Evolutionary conservation across 2,329 filamentous ascomycete genomes (phyloP).

Genomic region (Taxawa tesnikishii): DNA sequence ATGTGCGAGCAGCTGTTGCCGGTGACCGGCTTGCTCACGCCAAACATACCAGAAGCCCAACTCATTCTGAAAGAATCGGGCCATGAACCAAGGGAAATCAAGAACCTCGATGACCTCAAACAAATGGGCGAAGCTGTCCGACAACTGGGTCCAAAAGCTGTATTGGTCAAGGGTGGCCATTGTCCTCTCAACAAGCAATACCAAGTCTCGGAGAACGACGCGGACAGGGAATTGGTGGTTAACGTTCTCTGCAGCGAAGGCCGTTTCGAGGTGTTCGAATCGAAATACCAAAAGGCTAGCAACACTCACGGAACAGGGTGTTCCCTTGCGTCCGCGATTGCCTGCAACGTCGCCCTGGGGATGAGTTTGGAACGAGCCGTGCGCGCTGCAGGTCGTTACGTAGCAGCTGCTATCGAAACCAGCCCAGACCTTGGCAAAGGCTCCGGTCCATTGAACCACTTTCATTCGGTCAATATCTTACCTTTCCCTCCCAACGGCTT

Average conservation of each 20-base stretch:
- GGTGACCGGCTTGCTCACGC: constrained; percentile 56
- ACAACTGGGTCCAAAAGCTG: constrained; percentile 60
- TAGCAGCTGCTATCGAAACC: constrained; percentile 58
- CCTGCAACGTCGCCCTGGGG: constrained; percentile 56
- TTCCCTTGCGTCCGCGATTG: constrained; percentile 75
- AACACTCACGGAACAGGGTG: constrained; percentile 95
- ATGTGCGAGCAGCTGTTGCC: constrained; percentile 52
- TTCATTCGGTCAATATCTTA: constrained; percentile 56
- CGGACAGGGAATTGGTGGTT: constrained; percentile 55
- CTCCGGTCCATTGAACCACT: constrained; percentile 65
- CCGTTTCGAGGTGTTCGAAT: constrained; percentile 50
- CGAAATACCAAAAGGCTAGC: constrained; percentile 55
- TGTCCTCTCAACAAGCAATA: constrained; percentile 59
- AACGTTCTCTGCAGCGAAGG: constrained; percentile 59
- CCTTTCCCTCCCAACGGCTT: constrained; percentile 67
- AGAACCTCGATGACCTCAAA: constrained; percentile 54
- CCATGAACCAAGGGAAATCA: constrained; percentile 32
- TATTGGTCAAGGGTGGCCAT: constrained; percentile 86
- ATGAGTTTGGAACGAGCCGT: constrained; percentile 47
- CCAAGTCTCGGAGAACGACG: constrained; percentile 43
- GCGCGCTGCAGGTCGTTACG: constrained; percentile 55
- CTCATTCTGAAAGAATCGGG: constrained; percentile 48
- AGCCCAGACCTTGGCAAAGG: constrained; percentile 53
- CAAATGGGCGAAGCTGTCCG: constrained; percentile 54
- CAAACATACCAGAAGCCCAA: constrained; percentile 64